A percentile compares a stretch with the other conserved stretches of the same genome.
These are phyloP conservation scores for Phlyctochytrium planicorne DNA, from an alignment of 192 early-diverging fungal genomes.

Conservation along the genomic window DNA sequence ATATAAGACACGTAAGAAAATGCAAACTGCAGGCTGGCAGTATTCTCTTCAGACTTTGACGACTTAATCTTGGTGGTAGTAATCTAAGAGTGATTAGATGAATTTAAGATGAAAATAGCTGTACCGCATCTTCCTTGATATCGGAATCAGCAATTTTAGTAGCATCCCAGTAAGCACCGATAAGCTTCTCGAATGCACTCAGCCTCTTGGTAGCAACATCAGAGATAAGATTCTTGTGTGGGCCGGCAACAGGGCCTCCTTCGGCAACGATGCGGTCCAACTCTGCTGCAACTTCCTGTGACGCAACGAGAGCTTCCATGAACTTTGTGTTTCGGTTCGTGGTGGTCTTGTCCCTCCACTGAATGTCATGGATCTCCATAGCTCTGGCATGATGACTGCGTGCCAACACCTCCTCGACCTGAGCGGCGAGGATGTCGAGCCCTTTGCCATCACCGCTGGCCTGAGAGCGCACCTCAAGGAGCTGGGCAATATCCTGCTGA, in stretches of 20 bases:
- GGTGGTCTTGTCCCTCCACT: constrained; percentile 48
- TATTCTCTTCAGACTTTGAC: constrained; percentile 62
- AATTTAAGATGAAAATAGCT: constrained; percentile 7
- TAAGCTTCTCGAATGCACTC: constrained; percentile 52
- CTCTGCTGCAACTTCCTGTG: constrained; percentile 35
- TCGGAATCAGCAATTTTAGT: constrained; percentile 58
- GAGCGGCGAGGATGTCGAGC: constrained; percentile 48
- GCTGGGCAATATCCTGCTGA: constrained; percentile 6
- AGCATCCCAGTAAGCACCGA: constrained; percentile 60
- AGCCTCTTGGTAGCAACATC: constrained; percentile 38
- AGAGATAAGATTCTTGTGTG: constrained; percentile 5
- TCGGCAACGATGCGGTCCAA: constrained; percentile 3
- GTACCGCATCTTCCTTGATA: constrained; percentile 57
- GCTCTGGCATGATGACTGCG: constrained; percentile 42
- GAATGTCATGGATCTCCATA: constrained; percentile 37
- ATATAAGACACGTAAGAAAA: constrained; percentile 60
- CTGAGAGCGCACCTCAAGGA: constrained; percentile 16
- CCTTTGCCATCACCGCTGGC: constrained; percentile 19
- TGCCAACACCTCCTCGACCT: constrained; percentile 47
- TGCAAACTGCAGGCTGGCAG: constrained; percentile 53
- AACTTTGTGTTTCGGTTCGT: constrained; percentile 30
- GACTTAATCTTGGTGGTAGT: constrained; percentile 69
- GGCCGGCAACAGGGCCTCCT: neutral
- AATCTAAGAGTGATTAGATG: constrained; percentile 32
- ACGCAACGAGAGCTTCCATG: constrained; percentile 7